Evolutionary conservation across 2,329 filamentous ascomycete species (phyloP), one percentile per base, ranked within the genome.

Genomic region (Aureobasidium namibiae): DNA sequence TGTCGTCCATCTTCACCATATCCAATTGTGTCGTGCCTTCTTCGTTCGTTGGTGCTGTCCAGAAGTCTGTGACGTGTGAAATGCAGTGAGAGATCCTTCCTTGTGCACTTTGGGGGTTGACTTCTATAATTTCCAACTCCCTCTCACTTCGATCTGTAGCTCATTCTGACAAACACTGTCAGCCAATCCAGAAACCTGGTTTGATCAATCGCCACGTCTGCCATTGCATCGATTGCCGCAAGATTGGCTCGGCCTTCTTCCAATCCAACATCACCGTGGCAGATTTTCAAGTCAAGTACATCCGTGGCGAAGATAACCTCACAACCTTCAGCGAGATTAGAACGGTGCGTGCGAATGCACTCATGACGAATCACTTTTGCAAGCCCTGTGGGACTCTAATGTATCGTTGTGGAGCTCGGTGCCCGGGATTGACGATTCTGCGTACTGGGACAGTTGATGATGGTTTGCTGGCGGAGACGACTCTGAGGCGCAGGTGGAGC

Each of bases 361-460:
- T 52, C 7, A 87, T 87, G 83, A 80, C 79, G 8, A 86, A 86
- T 65, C 73, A 76, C 66, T 87, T 87, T 69, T 87, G 84, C 63
- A 70, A 66, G 0, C 79, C 73, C 0, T 87, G 84, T 65, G 83
- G 84, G 0, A 79, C 78, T 0, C 74, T 86, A 4, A 80, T 87
- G 81, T 86, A 84, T 64, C 76, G 83, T 0, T 68, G 76, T 9
- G 71, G 77, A 4, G 65, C 69, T 0, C 71, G 66, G 0, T 79
- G 74, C 56, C 80, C 81, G 0, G 79, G 74, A 0, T 60, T 61
- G 44, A 78, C 69, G 38, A 78, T 86, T 48, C 56, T 82, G 61
- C 71, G 84, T 0, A 76, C 84, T 52, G 84, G 84, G 0, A 85
- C 81, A 0, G 77, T 87, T 1, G 84, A 87, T 67, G 83, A 87